Evolutionary conservation across 306 rosid species (phyloP), one percentile per base, ranked within the genome.

Genomic region (Prinsepia uniflora): DNA sequence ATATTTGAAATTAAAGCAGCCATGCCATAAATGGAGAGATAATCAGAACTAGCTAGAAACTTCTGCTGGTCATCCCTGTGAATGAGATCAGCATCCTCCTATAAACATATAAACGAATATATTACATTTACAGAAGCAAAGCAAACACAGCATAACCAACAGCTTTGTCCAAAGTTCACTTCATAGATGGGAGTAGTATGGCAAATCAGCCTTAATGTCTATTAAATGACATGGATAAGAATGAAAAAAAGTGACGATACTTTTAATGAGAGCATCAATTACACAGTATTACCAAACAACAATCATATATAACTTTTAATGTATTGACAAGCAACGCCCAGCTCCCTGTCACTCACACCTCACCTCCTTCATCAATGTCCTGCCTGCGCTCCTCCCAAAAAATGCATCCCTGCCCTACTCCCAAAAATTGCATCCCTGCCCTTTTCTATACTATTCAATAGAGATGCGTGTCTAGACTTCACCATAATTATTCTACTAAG

Each of bases 41-140:
- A 89, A 87, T 95, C 97, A 77, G 90, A 80, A 76, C 82, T 87
- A 55, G 84, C 89, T 30, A 95, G 87, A 86, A 91, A 95, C 81
- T 83, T 87, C 88, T 87, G 92, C 79, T 89, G 92, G 82, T 86
- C 96, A 44, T 91, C 92, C 78, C 81, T 70, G 71, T 85, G 84
- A 75, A 89, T 75, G 46, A 81, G 82, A 48, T 95, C 90, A 65
- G 78, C 87, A 67, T 85, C 87, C 73, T 85, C 99, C 99, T 95
- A 85, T 49, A 67, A 80, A 78, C 41, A 63, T n/a, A 9, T 15
- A 10, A 69, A 13, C 47, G 45, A 64, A 64, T 30, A 34, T 63
- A 63, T 50, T 7, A 40, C 54, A 68, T 8, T 76, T 19, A 63
- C 22, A 30, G 54, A 48, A 63, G 44, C 18, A 22, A 59, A 55